Conservation (phyloP, 2,329 filamentous ascomycete species). For the Cephalotrichum gorgonifer region DNA sequence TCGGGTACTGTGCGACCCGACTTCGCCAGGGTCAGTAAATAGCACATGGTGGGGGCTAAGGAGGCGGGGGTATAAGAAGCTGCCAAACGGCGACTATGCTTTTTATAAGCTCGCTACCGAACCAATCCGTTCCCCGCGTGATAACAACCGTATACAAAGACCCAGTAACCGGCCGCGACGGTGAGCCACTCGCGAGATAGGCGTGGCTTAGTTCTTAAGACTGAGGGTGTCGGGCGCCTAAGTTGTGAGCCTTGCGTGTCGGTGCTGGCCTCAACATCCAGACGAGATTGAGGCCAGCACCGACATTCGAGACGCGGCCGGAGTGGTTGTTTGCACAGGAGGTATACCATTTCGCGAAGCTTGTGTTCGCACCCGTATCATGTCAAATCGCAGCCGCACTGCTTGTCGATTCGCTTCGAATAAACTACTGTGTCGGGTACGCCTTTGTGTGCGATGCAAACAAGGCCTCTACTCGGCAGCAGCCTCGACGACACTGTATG, state of each 20-base stretch:
- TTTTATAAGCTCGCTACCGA: neutral
- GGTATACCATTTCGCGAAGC: neutral
- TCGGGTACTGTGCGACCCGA: no score
- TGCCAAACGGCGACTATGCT: neutral
- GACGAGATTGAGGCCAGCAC: no score
- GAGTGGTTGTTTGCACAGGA: neutral
- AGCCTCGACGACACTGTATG: conserved; percentile 49
- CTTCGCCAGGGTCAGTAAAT: no score
- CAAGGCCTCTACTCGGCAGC: neutral
- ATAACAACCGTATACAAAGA: no score
- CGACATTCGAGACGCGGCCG: neutral
- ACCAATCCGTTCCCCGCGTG: no score
- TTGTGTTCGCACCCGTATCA: neutral
- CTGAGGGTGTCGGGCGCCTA: neutral
- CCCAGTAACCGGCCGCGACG: no score
- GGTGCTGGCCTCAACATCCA: neutral
- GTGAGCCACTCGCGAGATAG: no score
- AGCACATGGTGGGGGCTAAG: neutral
- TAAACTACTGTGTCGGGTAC: neutral
- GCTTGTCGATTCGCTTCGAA: neutral
- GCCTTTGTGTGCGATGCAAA: neutral
- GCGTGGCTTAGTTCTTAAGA: no score
- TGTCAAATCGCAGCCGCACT: neutral
- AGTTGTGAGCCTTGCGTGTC: neutral
- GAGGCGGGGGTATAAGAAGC: no score